A percentile compares a stretch with the other conserved stretches of the same genome.
Evolutionary conservation across 1,284 basidiomycete genomes (phyloP).

Genomic region (Cutaneotrichosporon cyanovorans): DNA sequence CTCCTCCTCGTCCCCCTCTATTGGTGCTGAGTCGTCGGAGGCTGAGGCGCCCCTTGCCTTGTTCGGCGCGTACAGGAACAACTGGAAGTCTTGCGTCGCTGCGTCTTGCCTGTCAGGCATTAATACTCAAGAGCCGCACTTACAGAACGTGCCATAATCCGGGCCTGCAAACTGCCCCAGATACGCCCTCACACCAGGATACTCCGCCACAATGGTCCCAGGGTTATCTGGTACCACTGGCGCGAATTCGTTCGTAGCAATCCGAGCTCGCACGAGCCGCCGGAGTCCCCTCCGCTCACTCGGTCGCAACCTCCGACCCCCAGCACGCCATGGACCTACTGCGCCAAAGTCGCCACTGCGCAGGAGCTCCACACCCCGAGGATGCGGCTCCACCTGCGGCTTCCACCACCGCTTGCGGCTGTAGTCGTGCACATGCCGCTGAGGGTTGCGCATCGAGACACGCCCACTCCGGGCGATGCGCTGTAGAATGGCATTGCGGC

Average conservation of each 20-base stretch:
- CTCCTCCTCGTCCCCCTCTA: conserved; percentile 42
- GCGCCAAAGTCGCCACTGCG: conserved; percentile 79
- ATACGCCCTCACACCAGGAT: conserved; percentile 69
- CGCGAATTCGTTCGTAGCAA: too few relatives aligned
- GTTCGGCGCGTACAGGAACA: conserved; percentile 76
- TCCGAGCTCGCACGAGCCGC: background rate
- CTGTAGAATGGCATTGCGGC: conserved; percentile 17
- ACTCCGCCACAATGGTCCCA: conserved; percentile 78
- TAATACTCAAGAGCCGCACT: too few relatives aligned
- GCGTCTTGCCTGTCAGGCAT: conserved; percentile 44
- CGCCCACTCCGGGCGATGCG: conserved; percentile 9
- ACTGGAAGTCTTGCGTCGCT: conserved; percentile 62
- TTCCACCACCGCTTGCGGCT: conserved; percentile 37
- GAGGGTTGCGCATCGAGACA: background rate
- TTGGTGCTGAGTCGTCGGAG: conserved; percentile 14
- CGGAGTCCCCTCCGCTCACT: background rate
- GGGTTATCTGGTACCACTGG: conserved; percentile 69
- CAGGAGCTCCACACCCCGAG: conserved; percentile 62
- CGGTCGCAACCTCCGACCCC: conserved; percentile 6
- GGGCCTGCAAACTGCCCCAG: conserved; percentile 76
- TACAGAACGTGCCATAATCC: conserved; percentile 34
- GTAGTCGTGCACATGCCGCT: conserved; percentile 3
- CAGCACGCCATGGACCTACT: conserved; percentile 45
- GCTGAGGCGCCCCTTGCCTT: background rate
- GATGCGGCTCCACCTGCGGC: conserved; percentile 59